phyloP scores from a whole-genome alignment of 2,329 filamentous ascomycete genomes.

The Sphaerostilbella broomeana region DNA sequence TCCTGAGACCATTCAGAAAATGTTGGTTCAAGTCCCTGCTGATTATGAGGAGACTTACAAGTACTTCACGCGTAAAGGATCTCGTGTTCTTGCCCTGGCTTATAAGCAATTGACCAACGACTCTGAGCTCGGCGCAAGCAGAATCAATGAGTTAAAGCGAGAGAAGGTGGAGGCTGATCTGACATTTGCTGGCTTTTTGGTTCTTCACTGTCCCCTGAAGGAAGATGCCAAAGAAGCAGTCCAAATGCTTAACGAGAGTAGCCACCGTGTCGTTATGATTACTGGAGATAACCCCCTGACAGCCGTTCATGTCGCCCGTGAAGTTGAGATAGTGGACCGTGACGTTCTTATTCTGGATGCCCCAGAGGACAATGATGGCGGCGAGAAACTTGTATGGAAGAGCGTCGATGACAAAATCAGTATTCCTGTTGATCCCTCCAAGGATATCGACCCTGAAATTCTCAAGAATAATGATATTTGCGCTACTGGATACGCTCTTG shows the following conservation, averaged over 20 bases:
- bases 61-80: slow-evolving; percentile 93
- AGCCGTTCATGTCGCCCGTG: slow-evolving; percentile 86
- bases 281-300: slow-evolving; percentile 97
- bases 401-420: slow-evolving; percentile 86
- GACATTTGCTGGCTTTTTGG: slow-evolving; percentile 88
- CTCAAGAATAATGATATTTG: slow-evolving; percentile 84
- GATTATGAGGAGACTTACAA: slow-evolving; percentile 98
- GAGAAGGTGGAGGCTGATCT: slow-evolving; percentile 83
- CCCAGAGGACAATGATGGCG: slow-evolving; percentile 79
- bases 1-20: slow-evolving; percentile 92
- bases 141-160: slow-evolving; percentile 89
- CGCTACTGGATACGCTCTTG: slow-evolving; percentile 87
- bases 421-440: slow-evolving; percentile 77
- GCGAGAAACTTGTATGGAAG: slow-evolving; percentile 82
- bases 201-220: slow-evolving; percentile 92
- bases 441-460: slow-evolving; percentile 75
- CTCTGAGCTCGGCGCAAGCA: slow-evolving; percentile 71
- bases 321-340: slow-evolving; percentile 96
- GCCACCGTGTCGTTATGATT: slow-evolving; percentile 98
- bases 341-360: slow-evolving; percentile 93
- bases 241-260: slow-evolving; percentile 97
- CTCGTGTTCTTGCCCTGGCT: slow-evolving; percentile 84
- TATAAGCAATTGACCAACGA: slow-evolving; percentile 87
- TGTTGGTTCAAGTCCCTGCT: slow-evolving; percentile 73
- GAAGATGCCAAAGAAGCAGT: slow-evolving; percentile 92